Evolutionary conservation across 345 rosid species (phyloP), one percentile per base, ranked within the genome.

Genomic region (Euphorbia peplus): DNA sequence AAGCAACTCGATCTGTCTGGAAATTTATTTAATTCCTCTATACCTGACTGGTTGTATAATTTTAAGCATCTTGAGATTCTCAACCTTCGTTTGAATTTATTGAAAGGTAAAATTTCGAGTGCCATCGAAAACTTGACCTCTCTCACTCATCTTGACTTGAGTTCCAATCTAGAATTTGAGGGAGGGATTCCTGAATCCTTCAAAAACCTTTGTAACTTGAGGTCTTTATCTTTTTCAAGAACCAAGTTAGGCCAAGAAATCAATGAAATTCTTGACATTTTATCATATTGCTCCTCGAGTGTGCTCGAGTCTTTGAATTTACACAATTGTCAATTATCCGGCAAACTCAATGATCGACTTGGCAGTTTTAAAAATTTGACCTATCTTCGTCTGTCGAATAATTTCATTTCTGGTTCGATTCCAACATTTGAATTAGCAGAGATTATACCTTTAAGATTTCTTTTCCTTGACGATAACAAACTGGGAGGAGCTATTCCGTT

Each of bases 371-470:
- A 56, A 16, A 18, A 25, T 5, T 42, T 77, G 1, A 48, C 48
- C 29, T 18, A 11, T 25, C 28, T 77, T 26, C 10, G 1, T 26
- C 57, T 77, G 2, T 3, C 54, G 1, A 4, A 3, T 0, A 74
- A 74, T 51, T 81, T 65, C 0, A 71, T 81, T 19, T 77, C 60
- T 0, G 79, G 79, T 70, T 58, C 19, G 8, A 60, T 77, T 22
- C 73, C 84, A 32, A 32, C 37, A 18, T 50, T 30, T 8, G 21
- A 12, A 18, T 44, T 18, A 44, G 18, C 16, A 12, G 15, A 44
- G 14, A 44, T 44, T 16, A 44, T 12, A 18, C 12, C 16, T 18
- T 44, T 44, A 18, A 44, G 50, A 44, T 6, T 15, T 44, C 50
- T 44, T 44, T 15, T 11, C 15, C 50, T 44, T 44, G 50, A 44